Percentiles rank a stretch among this genome's conserved stretches.
phyloP scores from a whole-genome alignment of 2,329 filamentous ascomycete genomes.

The Bipolaris cookei region DNA sequence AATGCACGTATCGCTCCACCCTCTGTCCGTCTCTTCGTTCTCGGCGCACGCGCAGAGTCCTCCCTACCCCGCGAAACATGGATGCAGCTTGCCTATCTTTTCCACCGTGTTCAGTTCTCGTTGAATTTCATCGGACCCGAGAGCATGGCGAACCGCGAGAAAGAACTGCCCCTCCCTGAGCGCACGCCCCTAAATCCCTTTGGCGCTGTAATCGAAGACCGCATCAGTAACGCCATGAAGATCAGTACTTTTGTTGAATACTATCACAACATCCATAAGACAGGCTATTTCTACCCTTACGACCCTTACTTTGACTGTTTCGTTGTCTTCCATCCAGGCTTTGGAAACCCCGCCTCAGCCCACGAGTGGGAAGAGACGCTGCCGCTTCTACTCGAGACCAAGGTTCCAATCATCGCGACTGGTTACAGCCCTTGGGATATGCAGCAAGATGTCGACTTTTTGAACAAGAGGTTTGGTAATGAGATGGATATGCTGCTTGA shows the following conservation, averaged over 20 bases:
- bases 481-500: slow-evolving; percentile 92
- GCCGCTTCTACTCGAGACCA: slow-evolving; percentile 89
- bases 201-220: slow-evolving; percentile 91
- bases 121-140: slow-evolving; percentile 95
- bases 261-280: slow-evolving; percentile 93
- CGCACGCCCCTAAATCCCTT: slow-evolving; percentile 88
- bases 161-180: slow-evolving; percentile 88
- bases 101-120: slow-evolving; percentile 89
- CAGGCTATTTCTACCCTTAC: slow-evolving; percentile 88
- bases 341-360: slow-evolving; percentile 90
- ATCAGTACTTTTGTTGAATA: slow-evolving; percentile 98
- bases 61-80: slow-evolving; percentile 92
- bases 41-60: slow-evolving; percentile 96
- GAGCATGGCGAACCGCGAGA: slow-evolving; percentile 91
- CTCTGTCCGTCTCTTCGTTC: slow-evolving; percentile 87
- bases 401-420: slow-evolving; percentile 90
- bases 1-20: slow-evolving; percentile 84
- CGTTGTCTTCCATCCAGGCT: slow-evolving; percentile 93
- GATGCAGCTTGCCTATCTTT: slow-evolving; percentile 92
- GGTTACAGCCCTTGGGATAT: slow-evolving; percentile 97
- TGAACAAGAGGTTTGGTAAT: slow-evolving; percentile 80
- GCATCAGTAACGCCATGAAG: slow-evolving; percentile 87
- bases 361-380: slow-evolving; percentile 95
- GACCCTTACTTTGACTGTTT: slow-evolving; percentile 99
- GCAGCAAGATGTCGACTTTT: slow-evolving; percentile 89